Percentiles rank a stretch among this genome's conserved stretches.
These are phyloP conservation scores for Fonsecaea monophora DNA, from an alignment of 2,329 filamentous ascomycete genomes.

Conservation along the genomic window DNA sequence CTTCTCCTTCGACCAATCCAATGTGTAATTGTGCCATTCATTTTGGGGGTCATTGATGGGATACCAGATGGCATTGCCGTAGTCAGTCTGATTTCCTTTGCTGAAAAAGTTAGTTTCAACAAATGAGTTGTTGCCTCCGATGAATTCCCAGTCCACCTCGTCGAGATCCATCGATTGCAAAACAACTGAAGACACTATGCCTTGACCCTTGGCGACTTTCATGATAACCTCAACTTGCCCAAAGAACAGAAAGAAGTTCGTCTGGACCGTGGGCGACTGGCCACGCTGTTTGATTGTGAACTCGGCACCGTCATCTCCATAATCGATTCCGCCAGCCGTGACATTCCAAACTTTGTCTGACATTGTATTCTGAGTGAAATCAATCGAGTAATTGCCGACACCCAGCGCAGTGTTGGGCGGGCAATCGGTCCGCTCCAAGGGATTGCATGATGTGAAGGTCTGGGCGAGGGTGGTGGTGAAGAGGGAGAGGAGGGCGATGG, in stretches of 20 bases:
- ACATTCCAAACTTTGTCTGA: slow-evolving; percentile 69
- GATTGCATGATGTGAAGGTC: slow-evolving; percentile 79
- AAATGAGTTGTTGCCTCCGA: slow-evolving; percentile 68
- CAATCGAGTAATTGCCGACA: slow-evolving; percentile 57
- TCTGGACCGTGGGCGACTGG: slow-evolving; percentile 79
- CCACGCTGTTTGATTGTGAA: slow-evolving; percentile 74
- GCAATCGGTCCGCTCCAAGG: slow-evolving; percentile 71
- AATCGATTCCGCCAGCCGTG: slow-evolving; percentile 69
- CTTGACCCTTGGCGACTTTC: slow-evolving; percentile 75
- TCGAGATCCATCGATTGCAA: slow-evolving; percentile 83
- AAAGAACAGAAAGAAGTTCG: slow-evolving; percentile 85
- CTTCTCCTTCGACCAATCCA: slow-evolving; percentile 88
- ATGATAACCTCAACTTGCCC: slow-evolving; percentile 79
- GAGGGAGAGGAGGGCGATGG: slow-evolving; percentile 46
- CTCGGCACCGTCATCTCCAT: slow-evolving; percentile 67
- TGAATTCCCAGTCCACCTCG: slow-evolving; percentile 86
- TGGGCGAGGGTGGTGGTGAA: slow-evolving; percentile 67
- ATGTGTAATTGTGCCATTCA: slow-evolving; percentile 80
- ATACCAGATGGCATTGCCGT: slow-evolving; percentile 72
- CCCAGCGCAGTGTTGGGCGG: slow-evolving; percentile 74
- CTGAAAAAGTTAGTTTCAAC: slow-evolving; percentile 79
- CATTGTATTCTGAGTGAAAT: slow-evolving; percentile 63
- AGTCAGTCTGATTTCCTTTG: slow-evolving; percentile 74
- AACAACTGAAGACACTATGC: slow-evolving; percentile 82
- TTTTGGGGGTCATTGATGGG: slow-evolving; percentile 68